Evolutionary conservation across 2,329 filamentous ascomycete genomes (phyloP).

Genomic region (Tolypocladium endophyticum): DNA sequence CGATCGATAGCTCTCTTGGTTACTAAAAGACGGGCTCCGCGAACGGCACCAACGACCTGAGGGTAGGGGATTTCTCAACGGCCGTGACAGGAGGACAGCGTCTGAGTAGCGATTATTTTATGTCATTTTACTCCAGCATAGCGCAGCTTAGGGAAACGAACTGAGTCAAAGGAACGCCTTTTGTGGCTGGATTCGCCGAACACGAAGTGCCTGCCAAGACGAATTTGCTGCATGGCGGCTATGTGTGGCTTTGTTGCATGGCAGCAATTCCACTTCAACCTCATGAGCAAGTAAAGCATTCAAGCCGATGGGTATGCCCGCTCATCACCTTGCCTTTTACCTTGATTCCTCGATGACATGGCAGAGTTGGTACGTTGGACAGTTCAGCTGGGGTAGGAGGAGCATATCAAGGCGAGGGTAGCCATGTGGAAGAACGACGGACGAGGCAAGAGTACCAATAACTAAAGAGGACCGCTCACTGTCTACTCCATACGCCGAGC

Average conservation of each 20-base stretch:
- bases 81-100: background rate
- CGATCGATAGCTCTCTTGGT: background rate
- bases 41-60: background rate
- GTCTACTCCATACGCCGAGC: background rate
- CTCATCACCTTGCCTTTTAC: too few species aligned
- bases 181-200: background rate
- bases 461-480: background rate
- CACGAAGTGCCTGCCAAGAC: background rate
- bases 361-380: too few species aligned
- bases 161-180: background rate
- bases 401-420: background rate
- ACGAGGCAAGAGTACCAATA: background rate
- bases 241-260: background rate
- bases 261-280: background rate
- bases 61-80: background rate
- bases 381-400: background rate
- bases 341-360: background rate
- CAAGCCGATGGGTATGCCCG: background rate
- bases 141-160: slow-evolving; percentile 7
- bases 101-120: slow-evolving; percentile 8
- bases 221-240: background rate
- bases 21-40: background rate
- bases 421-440: background rate
- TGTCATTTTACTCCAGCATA: slow-evolving; percentile 8
- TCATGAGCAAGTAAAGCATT: background rate